Evolutionary conservation across 2,329 filamentous ascomycete species (phyloP).

Genomic region (Aspergillus ochraceus): DNA sequence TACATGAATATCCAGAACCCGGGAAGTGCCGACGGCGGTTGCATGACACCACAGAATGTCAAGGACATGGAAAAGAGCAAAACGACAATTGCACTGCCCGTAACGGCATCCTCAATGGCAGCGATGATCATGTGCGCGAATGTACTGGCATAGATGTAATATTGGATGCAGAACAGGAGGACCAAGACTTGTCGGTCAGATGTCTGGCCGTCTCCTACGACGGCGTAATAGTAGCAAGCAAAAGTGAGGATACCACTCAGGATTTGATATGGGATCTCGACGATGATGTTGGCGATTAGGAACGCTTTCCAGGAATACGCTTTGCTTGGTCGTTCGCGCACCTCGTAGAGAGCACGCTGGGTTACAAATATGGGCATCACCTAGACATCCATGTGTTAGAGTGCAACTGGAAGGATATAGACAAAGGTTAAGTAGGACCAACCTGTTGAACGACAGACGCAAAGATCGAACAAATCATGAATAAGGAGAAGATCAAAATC

Average conservation of each 20-base stretch:
- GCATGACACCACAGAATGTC: slow-evolving; percentile 69
- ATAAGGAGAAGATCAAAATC: slow-evolving; percentile 82
- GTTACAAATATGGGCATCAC: slow-evolving; percentile 79
- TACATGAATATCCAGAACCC: slow-evolving; percentile 66
- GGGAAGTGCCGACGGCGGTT: slow-evolving; percentile 64
- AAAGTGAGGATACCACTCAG: slow-evolving; percentile 72
- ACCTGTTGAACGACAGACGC: slow-evolving; percentile 37
- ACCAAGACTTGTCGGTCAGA: slow-evolving; percentile 71
- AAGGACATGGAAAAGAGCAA: slow-evolving; percentile 81
- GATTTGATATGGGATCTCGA: slow-evolving; percentile 83
- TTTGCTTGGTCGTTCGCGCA: slow-evolving; percentile 79
- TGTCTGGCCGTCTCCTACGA: slow-evolving; percentile 53
- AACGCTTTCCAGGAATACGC: slow-evolving; percentile 85
- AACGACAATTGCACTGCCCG: slow-evolving; percentile 72
- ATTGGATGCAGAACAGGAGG: slow-evolving; percentile 73
- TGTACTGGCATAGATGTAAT: slow-evolving; percentile 77
- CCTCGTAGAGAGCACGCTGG: slow-evolving; percentile 78
- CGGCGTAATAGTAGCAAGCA: slow-evolving; percentile 82
- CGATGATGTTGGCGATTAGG: slow-evolving; percentile 77
- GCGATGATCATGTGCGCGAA: slow-evolving; percentile 77
- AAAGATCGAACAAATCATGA: slow-evolving; percentile 77
- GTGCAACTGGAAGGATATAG: background rate
- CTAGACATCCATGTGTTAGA: background rate
- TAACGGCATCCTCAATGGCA: slow-evolving; percentile 69
- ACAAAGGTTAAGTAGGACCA: background rate